Evolutionary conservation across 139 green algal genomes (phyloP).

Genomic region (Chlamydomonas asymmetrica): DNA sequence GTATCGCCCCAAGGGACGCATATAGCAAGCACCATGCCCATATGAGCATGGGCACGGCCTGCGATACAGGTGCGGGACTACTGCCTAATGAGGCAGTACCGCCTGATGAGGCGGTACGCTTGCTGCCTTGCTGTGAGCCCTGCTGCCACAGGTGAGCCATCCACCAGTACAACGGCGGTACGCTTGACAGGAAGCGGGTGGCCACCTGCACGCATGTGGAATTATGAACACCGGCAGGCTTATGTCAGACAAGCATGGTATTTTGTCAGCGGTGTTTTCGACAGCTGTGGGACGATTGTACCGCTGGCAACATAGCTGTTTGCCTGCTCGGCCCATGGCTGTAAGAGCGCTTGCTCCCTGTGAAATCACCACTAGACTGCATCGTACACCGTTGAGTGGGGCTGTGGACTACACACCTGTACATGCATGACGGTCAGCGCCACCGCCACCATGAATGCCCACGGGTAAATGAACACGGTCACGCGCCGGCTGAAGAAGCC

Average conservation of each 20-base stretch:
- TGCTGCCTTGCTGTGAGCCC: background rate
- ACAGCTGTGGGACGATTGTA: too few relatives aligned
- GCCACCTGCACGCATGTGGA: conserved; percentile 63
- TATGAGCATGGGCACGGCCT: background rate
- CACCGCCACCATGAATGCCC: conserved; percentile 62
- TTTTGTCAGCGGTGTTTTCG: too few relatives aligned
- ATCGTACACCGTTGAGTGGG: too few relatives aligned
- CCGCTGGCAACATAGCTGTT: too few relatives aligned
- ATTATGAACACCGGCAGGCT: too few relatives aligned
- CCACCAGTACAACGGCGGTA: conserved; percentile 78
- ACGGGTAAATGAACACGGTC: conserved; percentile 73
- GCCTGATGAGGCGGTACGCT: background rate
- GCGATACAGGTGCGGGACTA: background rate
- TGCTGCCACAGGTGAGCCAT: conserved; percentile 55
- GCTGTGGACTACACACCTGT: too few relatives aligned
- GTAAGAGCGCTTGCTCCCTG: too few relatives aligned
- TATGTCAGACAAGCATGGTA: too few relatives aligned
- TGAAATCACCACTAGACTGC: too few relatives aligned
- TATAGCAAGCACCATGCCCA: conserved; percentile 58
- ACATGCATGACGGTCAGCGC: conserved; percentile 81
- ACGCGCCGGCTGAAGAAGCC: conserved; percentile 35
- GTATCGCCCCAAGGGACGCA: conserved; percentile 52
- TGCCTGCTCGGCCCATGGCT: too few relatives aligned
- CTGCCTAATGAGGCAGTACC: background rate
- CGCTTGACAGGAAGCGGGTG: conserved; percentile 78